Evolutionary conservation across 495 filamentous ascomycete genomes (phyloP).

Genomic region (Neohortaea acidophila): DNA sequence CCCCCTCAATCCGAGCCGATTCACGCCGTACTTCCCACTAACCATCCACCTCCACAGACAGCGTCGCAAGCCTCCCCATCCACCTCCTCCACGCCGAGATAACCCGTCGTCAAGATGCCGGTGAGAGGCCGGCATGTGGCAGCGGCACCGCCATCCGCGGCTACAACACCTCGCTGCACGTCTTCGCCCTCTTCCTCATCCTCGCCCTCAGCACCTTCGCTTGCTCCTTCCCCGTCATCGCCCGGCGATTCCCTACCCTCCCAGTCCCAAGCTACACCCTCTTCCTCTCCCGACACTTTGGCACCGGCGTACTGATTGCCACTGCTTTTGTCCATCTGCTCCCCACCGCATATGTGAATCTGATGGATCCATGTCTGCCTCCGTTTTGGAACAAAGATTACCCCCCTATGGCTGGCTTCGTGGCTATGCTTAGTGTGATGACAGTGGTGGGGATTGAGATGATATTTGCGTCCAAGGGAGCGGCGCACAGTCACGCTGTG

Average conservation of each 20-base stretch:
- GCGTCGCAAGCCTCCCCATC: slow-evolving; percentile 19
- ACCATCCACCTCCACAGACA: background rate
- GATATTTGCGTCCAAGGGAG: slow-evolving; percentile 30
- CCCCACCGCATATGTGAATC: slow-evolving; percentile 29
- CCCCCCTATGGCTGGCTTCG: slow-evolving; percentile 30
- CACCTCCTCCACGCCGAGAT: slow-evolving; percentile 25
- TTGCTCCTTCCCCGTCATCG: slow-evolving; percentile 31
- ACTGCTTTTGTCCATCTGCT: slow-evolving; percentile 35
- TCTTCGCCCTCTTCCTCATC: slow-evolving; percentile 30
- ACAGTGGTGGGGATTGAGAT: slow-evolving; percentile 33
- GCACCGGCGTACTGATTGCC: slow-evolving; percentile 35
- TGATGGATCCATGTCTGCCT: slow-evolving; percentile 32
- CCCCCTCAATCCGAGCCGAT: no score
- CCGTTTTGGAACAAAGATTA: slow-evolving; percentile 32
- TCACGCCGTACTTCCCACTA: no score
- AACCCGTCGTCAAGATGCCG: slow-evolving; percentile 19
- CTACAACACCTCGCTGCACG: slow-evolving; percentile 31
- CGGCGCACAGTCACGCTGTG: slow-evolving; percentile 21
- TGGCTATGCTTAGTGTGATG: slow-evolving; percentile 29
- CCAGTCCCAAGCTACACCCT: slow-evolving; percentile 29
- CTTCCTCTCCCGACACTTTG: slow-evolving; percentile 34
- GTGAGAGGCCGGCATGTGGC: slow-evolving; percentile 22
- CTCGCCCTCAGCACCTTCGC: slow-evolving; percentile 21
- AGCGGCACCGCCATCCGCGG: slow-evolving; percentile 15
- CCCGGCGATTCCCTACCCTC: slow-evolving; percentile 25